Conservation (phyloP, 2,329 filamentous ascomycete species). For the Calycina herbarum region DNA sequence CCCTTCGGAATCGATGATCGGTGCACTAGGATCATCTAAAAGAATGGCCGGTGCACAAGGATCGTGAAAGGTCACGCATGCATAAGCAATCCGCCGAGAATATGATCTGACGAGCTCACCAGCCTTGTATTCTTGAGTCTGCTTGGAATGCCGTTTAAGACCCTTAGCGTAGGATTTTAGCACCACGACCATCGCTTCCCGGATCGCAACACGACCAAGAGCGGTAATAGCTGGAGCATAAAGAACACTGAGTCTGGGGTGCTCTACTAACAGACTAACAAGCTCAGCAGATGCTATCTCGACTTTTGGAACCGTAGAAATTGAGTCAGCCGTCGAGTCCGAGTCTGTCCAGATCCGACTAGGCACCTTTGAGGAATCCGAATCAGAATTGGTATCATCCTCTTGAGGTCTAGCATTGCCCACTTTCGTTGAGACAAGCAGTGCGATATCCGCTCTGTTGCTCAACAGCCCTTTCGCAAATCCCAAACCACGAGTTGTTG, state of each 20-base stretch:
- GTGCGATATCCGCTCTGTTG: no score
- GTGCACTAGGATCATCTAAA: background rate
- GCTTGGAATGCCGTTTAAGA: background rate
- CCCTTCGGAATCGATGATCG: background rate
- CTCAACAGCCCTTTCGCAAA: no score
- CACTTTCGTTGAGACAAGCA: no score
- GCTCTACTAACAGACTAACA: background rate
- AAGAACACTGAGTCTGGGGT: background rate
- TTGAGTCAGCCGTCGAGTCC: background rate
- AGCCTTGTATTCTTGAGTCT: slow-evolving; percentile 4
- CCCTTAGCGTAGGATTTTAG: background rate
- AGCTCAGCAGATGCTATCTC: background rate
- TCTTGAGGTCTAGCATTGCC: background rate
- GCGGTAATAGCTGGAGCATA: background rate
- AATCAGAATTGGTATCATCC: background rate
- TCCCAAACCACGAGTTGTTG: no score
- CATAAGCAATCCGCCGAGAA: slow-evolving; percentile 1
- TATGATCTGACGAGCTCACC: slow-evolving; percentile 6
- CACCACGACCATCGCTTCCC: background rate
- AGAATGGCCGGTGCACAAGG: background rate
- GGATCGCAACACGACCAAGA: background rate
- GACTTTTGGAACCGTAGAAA: background rate
- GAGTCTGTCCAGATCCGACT: background rate
- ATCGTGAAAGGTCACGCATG: slow-evolving; percentile 7
- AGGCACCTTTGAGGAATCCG: background rate